Conservation (phyloP, 1,284 basidiomycete species). For the Fomitopsis pinicola region DNA sequence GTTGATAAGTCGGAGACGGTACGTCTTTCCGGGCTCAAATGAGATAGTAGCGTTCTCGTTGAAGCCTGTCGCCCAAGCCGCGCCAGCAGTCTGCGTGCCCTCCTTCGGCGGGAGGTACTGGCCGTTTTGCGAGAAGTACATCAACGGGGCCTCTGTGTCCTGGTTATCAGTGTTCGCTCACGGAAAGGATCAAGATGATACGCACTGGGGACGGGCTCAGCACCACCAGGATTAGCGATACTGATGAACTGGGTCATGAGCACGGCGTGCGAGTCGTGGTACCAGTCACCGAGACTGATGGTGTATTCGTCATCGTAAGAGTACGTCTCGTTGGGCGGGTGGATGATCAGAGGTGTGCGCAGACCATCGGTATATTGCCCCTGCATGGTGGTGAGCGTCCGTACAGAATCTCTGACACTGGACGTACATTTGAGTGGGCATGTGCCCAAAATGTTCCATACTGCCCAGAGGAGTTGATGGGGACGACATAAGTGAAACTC, state of each 20-base stretch:
- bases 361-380: conserved; percentile 90
- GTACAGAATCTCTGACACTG: not conserved
- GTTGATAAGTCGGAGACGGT: conserved; percentile 76
- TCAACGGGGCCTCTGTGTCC: conserved; percentile 67
- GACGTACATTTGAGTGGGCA: conserved; percentile 54
- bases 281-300: conserved; percentile 60
- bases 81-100: conserved; percentile 41
- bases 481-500: conserved; percentile 77
- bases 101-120: conserved; percentile 62
- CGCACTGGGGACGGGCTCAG: conserved; percentile 77
- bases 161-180: not conserved
- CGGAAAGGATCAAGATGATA: not conserved
- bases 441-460: conserved; percentile 92
- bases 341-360: conserved; percentile 75
- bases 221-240: conserved; percentile 75
- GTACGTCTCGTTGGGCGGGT: conserved; percentile 57
- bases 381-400: conserved; percentile 25
- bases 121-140: conserved; percentile 81
- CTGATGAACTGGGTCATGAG: conserved; percentile 73
- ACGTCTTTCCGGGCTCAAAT: conserved; percentile 80
- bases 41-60: conserved; percentile 85
- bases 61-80: conserved; percentile 63
- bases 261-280: conserved; percentile 67
- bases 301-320: conserved; percentile 92
- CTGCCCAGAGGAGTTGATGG: conserved; percentile 68